A percentile compares a stretch with the other conserved stretches of the same genome.
phyloP scores from a whole-genome alignment of 495 filamentous ascomycete species.

The Daldinia loculata region DNA sequence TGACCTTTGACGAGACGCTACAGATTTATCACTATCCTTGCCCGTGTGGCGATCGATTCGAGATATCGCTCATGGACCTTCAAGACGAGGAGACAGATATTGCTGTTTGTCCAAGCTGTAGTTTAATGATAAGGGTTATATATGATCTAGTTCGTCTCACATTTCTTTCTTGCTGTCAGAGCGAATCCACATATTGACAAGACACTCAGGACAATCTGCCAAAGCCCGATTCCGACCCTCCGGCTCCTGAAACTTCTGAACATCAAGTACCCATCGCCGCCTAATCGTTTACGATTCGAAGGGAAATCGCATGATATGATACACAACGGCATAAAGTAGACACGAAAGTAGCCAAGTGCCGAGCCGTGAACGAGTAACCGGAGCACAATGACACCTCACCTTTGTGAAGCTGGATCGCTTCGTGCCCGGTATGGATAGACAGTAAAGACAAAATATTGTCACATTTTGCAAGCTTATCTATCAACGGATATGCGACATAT shows the following conservation, averaged over 20 bases:
- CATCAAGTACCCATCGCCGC: conserved; percentile 44
- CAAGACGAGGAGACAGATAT: conserved; percentile 85
- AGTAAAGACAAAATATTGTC: not conserved
- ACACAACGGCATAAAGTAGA: not conserved
- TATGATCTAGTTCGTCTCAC: conserved; percentile 76
- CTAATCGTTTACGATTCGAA: conserved; percentile 20
- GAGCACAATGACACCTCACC: not conserved
- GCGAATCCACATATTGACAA: conserved; percentile 14
- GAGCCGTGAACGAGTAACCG: not conserved
- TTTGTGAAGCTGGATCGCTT: conserved; percentile 9
- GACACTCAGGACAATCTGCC: conserved; percentile 49
- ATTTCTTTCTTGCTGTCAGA: not conserved
- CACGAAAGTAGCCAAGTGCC: conserved; percentile 15
- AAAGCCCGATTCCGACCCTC: conserved; percentile 42
- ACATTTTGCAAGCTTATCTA: conserved; percentile 3
- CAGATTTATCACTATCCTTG: conserved; percentile 96
- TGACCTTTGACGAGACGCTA: conserved; percentile 85
- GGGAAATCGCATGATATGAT: not conserved
- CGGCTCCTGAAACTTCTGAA: conserved; percentile 28
- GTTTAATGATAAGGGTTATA: conserved; percentile 93
- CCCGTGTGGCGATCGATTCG: conserved; percentile 96
- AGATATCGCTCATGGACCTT: conserved; percentile 86
- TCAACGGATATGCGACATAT: not conserved
- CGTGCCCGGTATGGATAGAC: conserved; percentile 2
- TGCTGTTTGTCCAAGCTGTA: conserved; percentile 95